Evolutionary conservation across 2,329 filamentous ascomycete genomes (phyloP), one percentile per base, ranked within the genome.

Genomic region (Alternaria atra): DNA sequence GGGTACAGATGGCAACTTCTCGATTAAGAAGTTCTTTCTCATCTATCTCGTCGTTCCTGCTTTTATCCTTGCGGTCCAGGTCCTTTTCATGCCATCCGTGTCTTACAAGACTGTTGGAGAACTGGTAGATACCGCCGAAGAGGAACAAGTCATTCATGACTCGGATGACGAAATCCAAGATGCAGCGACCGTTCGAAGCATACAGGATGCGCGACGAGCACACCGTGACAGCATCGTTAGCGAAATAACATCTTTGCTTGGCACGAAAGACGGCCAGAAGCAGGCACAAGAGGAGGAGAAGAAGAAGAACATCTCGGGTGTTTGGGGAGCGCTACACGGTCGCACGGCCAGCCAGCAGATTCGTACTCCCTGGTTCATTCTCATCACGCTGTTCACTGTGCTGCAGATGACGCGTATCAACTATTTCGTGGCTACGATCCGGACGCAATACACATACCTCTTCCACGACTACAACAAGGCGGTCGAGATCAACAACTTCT

Each of bases 391-490:
- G 12, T 95, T 97, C 78, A 97, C 92, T 1, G 79, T 85, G 34
- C 66, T 86, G 2, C 84, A 85, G 73, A 87, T 85, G 81, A 90
- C 97, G 64, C 86, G 83, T 9, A 97, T 97, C 84, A 97, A 97
- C 81, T 97, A 94, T 81, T 97, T 97, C 72, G 92, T 97, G 48
- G 93, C 93, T 1, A 97, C 93, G 2, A 90, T 97, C 64, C 87
- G 91, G 2, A 85, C 90, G 2, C 93, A 97, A 77, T 97, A 97
- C 79, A 86, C 88, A 44, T 90, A 89, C 69, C 85, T 97, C 8
- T 86, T 97, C 15, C 83, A 83, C 46, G 87, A 87, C 10, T 82
- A 83, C 60, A 77, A 81, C 1, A 83, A 85, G 58, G 91, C 93
- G 0, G 84, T 88, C 8, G 80, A 85, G 57, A 84, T 97, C 73